These are phyloP conservation scores for Hypoxylon sp. DNA, from an alignment of 2,329 filamentous ascomycete species.

Conservation along the genomic window DNA sequence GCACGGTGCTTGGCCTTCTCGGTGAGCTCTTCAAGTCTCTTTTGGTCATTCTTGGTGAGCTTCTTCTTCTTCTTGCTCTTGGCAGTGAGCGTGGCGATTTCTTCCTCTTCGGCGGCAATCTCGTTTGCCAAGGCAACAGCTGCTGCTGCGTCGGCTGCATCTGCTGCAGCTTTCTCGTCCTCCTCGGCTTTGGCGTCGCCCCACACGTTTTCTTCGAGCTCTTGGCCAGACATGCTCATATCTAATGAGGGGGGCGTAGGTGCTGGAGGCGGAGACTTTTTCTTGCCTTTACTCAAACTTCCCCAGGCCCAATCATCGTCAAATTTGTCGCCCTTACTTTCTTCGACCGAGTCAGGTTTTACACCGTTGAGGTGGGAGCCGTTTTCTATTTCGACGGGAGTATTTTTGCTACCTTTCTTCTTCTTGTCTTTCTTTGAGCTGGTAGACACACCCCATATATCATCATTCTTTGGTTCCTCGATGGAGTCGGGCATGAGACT, in stretches of 20 bases:
- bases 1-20: constrained; percentile 50
- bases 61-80: constrained; percentile 49
- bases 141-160: constrained; percentile 43
- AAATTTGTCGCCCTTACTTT: constrained; percentile 58
- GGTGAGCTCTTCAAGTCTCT: constrained; percentile 52
- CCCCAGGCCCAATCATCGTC: constrained; percentile 60
- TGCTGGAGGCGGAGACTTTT: constrained; percentile 61
- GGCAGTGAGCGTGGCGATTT: constrained; percentile 48
- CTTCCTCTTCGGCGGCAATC: constrained; percentile 57
- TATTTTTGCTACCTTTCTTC: constrained; percentile 66
- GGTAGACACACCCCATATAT: constrained; percentile 52
- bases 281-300: constrained; percentile 54
- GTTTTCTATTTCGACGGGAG: constrained; percentile 60
- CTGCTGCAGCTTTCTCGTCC: constrained; percentile 53
- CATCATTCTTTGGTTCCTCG: constrained; percentile 58
- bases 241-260: constrained; percentile 62
- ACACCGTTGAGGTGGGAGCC: constrained; percentile 60
- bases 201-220: constrained; percentile 53
- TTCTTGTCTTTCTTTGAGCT: constrained; percentile 61
- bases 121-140: constrained; percentile 46
- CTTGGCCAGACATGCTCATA: constrained; percentile 49
- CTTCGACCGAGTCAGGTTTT: constrained; percentile 60
- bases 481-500: constrained; percentile 56
- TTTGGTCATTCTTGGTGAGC: constrained; percentile 48
- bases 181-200: constrained; percentile 47